phyloP scores from a whole-genome alignment of 306 rosid species.

The Cicer bijugum region DNA sequence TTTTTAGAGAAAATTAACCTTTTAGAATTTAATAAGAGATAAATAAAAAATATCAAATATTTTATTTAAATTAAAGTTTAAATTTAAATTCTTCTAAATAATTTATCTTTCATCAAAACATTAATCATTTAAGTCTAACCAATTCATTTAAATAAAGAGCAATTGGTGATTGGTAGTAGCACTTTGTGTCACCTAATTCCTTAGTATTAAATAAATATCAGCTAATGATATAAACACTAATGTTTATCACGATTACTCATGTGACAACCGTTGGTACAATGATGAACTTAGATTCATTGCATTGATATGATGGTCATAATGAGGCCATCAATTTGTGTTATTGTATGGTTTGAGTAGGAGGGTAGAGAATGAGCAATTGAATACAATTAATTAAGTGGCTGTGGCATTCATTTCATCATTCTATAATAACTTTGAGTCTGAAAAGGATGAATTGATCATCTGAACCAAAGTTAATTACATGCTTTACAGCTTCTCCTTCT shows the following conservation, averaged over 20 bases:
- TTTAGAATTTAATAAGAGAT: too few relatives aligned
- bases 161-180: too few relatives aligned
- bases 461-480: conserved; percentile 4
- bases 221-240: conserved; percentile 33
- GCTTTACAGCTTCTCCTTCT: conserved; percentile 46
- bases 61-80: too few relatives aligned
- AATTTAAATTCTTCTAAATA: too few relatives aligned
- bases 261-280: conserved; percentile 54
- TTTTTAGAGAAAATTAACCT: too few relatives aligned
- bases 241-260: conserved; percentile 40
- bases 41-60: too few relatives aligned
- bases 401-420: conserved; percentile 37
- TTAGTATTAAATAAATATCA: neutral
- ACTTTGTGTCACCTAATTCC: neutral
- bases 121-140: too few relatives aligned
- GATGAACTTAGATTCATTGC: conserved; percentile 34
- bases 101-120: too few relatives aligned
- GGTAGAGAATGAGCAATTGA: conserved; percentile 40
- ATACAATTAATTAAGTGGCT: conserved; percentile 8
- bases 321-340: conserved; percentile 47
- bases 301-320: conserved; percentile 68
- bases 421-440: conserved; percentile 28
- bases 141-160: too few relatives aligned
- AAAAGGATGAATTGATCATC: conserved; percentile 27
- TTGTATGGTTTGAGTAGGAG: conserved; percentile 42